Evolutionary conservation across 768 basidiomycete genomes (phyloP), one percentile per base, ranked within the genome.

Genomic region (Trametes coccinea): DNA sequence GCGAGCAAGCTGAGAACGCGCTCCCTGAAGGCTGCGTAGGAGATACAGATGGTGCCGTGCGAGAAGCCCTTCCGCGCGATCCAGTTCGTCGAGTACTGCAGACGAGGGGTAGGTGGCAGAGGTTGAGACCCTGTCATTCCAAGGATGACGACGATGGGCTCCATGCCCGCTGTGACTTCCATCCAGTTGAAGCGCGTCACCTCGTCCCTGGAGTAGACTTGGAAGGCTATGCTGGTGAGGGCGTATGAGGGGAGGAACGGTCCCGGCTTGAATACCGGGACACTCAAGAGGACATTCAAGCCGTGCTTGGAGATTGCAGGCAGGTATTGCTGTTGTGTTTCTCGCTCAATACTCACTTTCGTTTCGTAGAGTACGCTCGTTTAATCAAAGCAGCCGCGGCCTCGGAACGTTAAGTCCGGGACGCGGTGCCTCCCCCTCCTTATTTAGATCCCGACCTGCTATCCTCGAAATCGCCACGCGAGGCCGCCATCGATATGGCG

Each of bases 11-110:
- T 34, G 44, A 73, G 63, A 14, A 74, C 63, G 45, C 66, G 66
- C 46, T 66, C 58, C 34, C 72, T 66, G 72, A 74, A 74, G 34
- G 64, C 54, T n/a, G 60, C 45, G 52, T 60, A 59, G 13, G 70
- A 66, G 52, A 73, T 65, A 52, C 64, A 55, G 56, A 73, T 56
- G 0, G 69, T 72, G 41, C 71, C 72, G 55, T 65, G 67, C 6
- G 72, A 71, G 50, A 70, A 53, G 27, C 63, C 62, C 34, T 54
- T 49, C 37, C 63, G 61, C 22, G 65, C 60, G 62, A 69, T 53
- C 72, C 70, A 72, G 34, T 41, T 53, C 27, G 61, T 47, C 40
- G 67, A 67, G 60, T 56, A 68, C 40, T 64, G 66, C 56, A 70
- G 65, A 41, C 51, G 64, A 16, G 13, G 31, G 22, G 64, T 37